Evolutionary conservation across 2,329 filamentous ascomycete genomes (phyloP).

Genomic region (Exophiala spinifera): DNA sequence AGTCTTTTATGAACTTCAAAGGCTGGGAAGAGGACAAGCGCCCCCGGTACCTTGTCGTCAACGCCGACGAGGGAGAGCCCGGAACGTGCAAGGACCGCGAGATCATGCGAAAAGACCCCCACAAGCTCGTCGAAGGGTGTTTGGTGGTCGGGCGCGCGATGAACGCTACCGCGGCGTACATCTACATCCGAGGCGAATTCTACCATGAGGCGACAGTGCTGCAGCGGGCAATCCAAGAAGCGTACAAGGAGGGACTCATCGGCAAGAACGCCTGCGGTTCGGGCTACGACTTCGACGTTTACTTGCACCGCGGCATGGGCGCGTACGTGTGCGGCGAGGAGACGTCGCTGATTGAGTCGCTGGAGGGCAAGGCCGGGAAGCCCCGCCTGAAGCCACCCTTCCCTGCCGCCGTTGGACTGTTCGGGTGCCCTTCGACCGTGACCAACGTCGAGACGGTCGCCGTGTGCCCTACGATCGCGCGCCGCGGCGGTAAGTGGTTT

Average conservation of each 20-base stretch:
- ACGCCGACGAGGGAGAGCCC: constrained; percentile 97
- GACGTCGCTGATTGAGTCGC: constrained; percentile 94
- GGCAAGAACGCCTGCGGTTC: constrained; percentile 97
- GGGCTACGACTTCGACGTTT: constrained; percentile 97
- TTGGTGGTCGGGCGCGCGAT: constrained; percentile 93
- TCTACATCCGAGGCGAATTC: constrained; percentile 99
- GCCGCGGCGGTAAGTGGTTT: constrained; percentile 91
- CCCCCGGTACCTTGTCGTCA: constrained; percentile 94
- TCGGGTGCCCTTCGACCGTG: constrained; percentile 96
- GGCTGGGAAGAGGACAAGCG: constrained; percentile 98
- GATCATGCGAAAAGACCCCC: constrained; percentile 99
- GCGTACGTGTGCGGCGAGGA: constrained; percentile 98
- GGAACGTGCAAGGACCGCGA: constrained; percentile 99
- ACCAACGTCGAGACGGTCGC: constrained; percentile 97
- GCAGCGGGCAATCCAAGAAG: constrained; percentile 94
- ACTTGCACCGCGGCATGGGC: constrained; percentile 91
- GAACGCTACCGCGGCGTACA: constrained; percentile 98
- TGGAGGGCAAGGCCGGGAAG: constrained; percentile 98
- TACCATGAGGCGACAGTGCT: constrained; percentile 91
- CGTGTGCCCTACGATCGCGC: constrained; percentile 91
- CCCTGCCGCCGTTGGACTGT: constrained; percentile 93
- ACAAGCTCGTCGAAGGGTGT: constrained; percentile 98
- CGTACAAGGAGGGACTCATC: constrained; percentile 89
- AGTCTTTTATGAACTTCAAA: constrained; percentile 99
- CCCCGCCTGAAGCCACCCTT: constrained; percentile 98